Percentiles rank a stretch among this genome's conserved stretches.
phyloP scores from a whole-genome alignment of 306 rosid genomes.

The Adenanthera pavonina region DNA sequence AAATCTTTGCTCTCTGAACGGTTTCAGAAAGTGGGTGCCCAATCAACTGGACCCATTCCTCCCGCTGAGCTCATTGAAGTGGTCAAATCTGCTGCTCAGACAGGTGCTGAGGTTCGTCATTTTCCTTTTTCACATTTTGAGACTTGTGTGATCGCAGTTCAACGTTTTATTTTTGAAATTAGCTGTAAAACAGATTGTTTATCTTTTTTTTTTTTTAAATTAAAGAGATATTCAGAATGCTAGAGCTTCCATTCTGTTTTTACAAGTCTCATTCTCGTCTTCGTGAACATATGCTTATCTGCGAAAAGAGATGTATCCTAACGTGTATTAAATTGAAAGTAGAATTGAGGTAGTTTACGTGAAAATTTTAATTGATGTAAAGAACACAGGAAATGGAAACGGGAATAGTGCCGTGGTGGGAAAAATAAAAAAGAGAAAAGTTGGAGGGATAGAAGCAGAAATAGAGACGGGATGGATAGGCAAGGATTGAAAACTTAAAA shows the following conservation, averaged over 20 bases:
- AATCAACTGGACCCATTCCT: constrained; percentile 69
- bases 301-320: not conserved
- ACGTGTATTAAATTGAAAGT: not conserved
- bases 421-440: not conserved
- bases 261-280: not conserved
- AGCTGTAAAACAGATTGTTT: not conserved
- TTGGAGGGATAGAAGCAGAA: not conserved
- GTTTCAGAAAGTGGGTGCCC: constrained; percentile 67
- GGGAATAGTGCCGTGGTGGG: not conserved
- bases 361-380: not conserved
- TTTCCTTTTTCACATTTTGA: not conserved
- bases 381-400: not conserved
- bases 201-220: not conserved
- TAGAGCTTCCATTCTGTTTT: constrained; percentile 7
- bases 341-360: not conserved
- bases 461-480: not conserved
- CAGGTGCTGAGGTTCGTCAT: constrained; percentile 83
- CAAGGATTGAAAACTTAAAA: not conserved
- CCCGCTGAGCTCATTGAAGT: constrained; percentile 72
- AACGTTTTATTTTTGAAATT: not conserved
- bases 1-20: constrained; percentile 64
- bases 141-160: not conserved
- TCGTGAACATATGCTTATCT: not conserved
- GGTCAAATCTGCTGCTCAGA: constrained; percentile 83
- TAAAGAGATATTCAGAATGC: not conserved